Percentiles rank a stretch among this genome's conserved stretches.
Evolutionary conservation across 495 filamentous ascomycete genomes (phyloP).

Genomic region (Cudoniella acicularis): DNA sequence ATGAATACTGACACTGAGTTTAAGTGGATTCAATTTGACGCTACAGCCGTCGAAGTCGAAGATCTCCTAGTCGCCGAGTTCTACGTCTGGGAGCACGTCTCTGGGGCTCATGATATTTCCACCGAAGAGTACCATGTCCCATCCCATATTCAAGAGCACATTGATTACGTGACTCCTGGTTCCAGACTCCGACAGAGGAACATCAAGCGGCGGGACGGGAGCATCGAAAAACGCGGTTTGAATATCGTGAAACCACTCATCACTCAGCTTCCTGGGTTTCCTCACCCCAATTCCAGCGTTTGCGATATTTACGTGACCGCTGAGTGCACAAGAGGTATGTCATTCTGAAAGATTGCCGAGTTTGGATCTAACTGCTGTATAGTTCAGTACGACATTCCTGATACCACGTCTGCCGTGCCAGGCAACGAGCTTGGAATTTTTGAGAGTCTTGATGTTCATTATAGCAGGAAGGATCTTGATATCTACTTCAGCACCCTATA

Average conservation of each 20-base stretch:
- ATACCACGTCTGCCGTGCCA: slow-evolving; percentile 30
- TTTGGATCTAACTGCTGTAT: neutral
- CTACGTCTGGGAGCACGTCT: slow-evolving; percentile 17
- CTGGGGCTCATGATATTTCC: slow-evolving; percentile 20
- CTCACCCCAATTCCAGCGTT: slow-evolving; percentile 14
- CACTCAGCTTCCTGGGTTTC: slow-evolving; percentile 20
- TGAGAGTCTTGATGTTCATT: slow-evolving; percentile 33
- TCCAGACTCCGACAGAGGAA: slow-evolving; percentile 18
- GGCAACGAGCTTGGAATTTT: slow-evolving; percentile 45
- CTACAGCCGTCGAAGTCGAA: slow-evolving; percentile 21
- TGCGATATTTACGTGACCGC: slow-evolving; percentile 19
- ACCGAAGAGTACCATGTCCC: slow-evolving; percentile 31
- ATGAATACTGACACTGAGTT: slow-evolving; percentile 5
- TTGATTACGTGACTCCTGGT: slow-evolving; percentile 32
- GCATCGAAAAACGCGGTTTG: too few relatives aligned
- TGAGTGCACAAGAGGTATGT: slow-evolving; percentile 19
- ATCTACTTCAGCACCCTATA: slow-evolving; percentile 21
- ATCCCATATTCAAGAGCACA: slow-evolving; percentile 22
- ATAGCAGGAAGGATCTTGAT: slow-evolving; percentile 22
- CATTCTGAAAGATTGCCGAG: neutral
- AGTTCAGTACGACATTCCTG: slow-evolving; percentile 44
- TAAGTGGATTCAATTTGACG: slow-evolving; percentile 23
- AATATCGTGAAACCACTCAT: too few relatives aligned
- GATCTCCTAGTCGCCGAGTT: slow-evolving; percentile 16
- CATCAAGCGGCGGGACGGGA: neutral